Conservation (phyloP, 208 protist genomes). For the Crithidia bombi region DNA sequence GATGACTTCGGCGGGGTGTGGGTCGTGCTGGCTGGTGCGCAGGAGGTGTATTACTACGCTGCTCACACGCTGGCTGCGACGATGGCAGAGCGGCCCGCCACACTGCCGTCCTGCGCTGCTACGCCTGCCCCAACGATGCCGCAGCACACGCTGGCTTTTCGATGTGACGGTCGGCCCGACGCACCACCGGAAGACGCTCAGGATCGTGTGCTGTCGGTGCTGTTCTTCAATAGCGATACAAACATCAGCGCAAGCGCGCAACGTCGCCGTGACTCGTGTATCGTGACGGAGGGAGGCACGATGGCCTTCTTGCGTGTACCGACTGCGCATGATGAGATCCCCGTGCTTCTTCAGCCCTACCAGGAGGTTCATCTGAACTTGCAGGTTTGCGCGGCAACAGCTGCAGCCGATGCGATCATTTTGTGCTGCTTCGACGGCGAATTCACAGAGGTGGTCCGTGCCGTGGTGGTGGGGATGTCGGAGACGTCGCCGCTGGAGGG, state of each 20-base stretch:
- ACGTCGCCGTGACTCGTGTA: conserved; percentile 9
- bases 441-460: conserved; percentile 30
- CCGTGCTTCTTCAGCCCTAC: conserved; percentile 15
- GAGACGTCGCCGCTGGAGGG: neutral
- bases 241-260: neutral
- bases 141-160: neutral
- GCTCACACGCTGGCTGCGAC: conserved; percentile 5
- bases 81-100: neutral
- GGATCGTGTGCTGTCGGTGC: conserved; percentile 11
- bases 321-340: neutral
- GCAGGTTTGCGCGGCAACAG: conserved; percentile 16
- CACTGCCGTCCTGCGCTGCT: neutral
- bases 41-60: conserved; percentile 20
- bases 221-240: conserved; percentile 10
- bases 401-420: conserved; percentile 1
- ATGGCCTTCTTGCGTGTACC: conserved; percentile 19
- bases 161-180: neutral
- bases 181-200: neutral
- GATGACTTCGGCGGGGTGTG: conserved; percentile 35
- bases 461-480: conserved; percentile 2
- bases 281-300: conserved; percentile 16
- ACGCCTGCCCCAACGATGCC: neutral
- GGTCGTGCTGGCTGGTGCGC: conserved; percentile 14
- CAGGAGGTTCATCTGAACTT: conserved; percentile 27
- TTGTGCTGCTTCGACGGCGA: conserved; percentile 29